Conservation (phyloP, 1,284 basidiomycete genomes). For the Neotropicomus parvogracilis region DNA sequence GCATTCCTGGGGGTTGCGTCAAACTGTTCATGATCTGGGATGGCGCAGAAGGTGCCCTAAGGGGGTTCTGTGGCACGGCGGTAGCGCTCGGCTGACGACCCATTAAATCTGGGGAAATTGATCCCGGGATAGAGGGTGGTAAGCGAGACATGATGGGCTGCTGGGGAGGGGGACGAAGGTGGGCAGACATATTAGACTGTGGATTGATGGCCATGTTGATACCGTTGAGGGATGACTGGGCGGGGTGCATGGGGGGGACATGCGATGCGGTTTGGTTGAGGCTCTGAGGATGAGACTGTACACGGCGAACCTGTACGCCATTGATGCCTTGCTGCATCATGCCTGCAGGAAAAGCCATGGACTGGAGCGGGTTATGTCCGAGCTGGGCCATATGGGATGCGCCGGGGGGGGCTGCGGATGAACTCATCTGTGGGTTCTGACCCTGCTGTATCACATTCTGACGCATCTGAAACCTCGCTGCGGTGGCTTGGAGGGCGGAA, state of each 20-base stretch:
- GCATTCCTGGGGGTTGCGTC: conserved; percentile 41
- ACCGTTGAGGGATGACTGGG: conserved; percentile 32
- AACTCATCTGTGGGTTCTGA: conserved; percentile 40
- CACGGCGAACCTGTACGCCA: conserved; percentile 42
- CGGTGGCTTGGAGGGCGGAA: conserved; percentile 19
- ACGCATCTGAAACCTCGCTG: conserved; percentile 29
- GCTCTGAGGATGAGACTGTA: conserved; percentile 47
- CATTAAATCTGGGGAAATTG: conserved; percentile 43
- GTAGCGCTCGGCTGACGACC: conserved; percentile 36
- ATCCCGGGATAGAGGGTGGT: conserved; percentile 39
- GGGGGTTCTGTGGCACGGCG: conserved; percentile 39
- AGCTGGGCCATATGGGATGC: conserved; percentile 39
- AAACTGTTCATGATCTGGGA: conserved; percentile 50
- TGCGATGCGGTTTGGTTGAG: conserved; percentile 37
- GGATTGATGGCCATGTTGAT: conserved; percentile 43
- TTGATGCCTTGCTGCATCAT: conserved; percentile 37
- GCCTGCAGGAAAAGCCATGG: conserved; percentile 40
- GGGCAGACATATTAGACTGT: conserved; percentile 37
- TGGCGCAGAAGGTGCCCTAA: conserved; percentile 39
- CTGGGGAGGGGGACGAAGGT: conserved; percentile 34
- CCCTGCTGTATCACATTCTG: conserved; percentile 30
- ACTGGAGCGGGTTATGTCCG: conserved; percentile 35
- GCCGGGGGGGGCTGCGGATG: conserved; percentile 33
- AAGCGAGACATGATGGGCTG: conserved; percentile 34
- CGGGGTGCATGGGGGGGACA: conserved; percentile 39